Percentiles rank a stretch among this genome's conserved stretches.
Conservation (phyloP, 225 moss, liverwort and hornwort species). For the Thuidium tamariscinum region DNA sequence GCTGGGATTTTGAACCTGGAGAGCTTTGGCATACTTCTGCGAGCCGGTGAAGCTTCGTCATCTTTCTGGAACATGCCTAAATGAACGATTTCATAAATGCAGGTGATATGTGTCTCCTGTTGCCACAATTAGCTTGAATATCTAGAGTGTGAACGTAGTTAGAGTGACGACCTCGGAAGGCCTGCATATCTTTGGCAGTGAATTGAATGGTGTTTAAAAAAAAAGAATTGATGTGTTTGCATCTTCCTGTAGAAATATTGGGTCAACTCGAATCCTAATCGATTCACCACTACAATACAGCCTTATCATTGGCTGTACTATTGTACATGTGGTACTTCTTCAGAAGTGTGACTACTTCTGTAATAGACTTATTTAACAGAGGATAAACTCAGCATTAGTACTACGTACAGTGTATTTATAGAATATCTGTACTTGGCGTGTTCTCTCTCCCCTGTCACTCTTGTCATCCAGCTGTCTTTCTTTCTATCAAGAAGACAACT, state of each 20-base stretch:
- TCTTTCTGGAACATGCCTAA: background rate
- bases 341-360: background rate
- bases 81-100: background rate
- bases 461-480: slow-evolving; percentile 48
- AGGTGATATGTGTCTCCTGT: background rate
- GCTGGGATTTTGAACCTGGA: background rate
- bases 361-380: slow-evolving; percentile 2
- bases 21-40: background rate
- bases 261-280: background rate
- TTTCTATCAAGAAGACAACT: slow-evolving; percentile 13
- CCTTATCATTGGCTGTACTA: background rate
- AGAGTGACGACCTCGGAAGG: background rate
- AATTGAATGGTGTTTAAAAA: background rate
- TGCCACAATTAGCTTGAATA: background rate
- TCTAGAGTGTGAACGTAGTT: background rate
- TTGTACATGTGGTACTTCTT: slow-evolving; percentile 6
- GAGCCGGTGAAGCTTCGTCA: background rate
- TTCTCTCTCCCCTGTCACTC: slow-evolving; percentile 70
- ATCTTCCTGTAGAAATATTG: background rate
- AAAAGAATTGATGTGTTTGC: background rate
- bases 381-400: slow-evolving; percentile 8
- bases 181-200: background rate
- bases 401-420: slow-evolving; percentile 16
- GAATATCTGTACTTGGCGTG: slow-evolving; percentile 46
- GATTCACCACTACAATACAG: background rate